Evolutionary conservation across 345 rosid species (phyloP).

Genomic region (Citrus unshiu): DNA sequence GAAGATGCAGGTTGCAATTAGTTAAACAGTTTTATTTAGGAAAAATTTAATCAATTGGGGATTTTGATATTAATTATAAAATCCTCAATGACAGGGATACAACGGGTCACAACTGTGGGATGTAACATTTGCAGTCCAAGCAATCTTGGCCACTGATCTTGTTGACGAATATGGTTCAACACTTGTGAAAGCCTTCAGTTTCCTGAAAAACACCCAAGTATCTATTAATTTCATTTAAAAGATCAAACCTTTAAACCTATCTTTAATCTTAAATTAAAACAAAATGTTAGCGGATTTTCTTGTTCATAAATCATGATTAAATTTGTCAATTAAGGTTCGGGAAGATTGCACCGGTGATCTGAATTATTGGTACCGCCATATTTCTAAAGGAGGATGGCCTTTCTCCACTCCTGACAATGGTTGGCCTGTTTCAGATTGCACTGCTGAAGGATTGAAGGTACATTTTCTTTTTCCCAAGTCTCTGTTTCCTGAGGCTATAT

Average conservation of each 20-base stretch:
- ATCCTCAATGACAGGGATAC: constrained; percentile 39
- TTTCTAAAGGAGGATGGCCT: constrained; percentile 68
- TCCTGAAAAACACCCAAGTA: constrained; percentile 55
- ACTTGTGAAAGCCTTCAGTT: constrained; percentile 61
- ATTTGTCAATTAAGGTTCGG: constrained; percentile 22
- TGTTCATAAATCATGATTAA: too few species aligned
- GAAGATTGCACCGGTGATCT: constrained; percentile 26
- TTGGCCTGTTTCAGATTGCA: constrained; percentile 67
- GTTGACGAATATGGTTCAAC: constrained; percentile 34
- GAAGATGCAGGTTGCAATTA: constrained; percentile 53
- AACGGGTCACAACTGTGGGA: constrained; percentile 80
- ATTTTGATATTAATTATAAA: not conserved
- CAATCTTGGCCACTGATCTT: constrained; percentile 46
- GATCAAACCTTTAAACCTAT: not conserved
- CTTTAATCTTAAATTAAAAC: too few species aligned
- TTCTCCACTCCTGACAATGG: constrained; percentile 65
- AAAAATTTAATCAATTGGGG: not conserved
- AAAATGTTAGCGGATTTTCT: too few species aligned
- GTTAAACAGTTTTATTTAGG: not conserved
- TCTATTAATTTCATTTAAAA: not conserved
- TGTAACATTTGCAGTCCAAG: constrained; percentile 57
- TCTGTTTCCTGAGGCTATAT: too few species aligned
- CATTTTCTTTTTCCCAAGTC: not conserved
- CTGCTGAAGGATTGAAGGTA: constrained; percentile 65
- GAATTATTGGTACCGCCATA: constrained; percentile 49